A percentile compares a stretch with the other conserved stretches of the same genome.
Conservation (phyloP, 2,329 filamentous ascomycete species). For the Fonsecaea multimorphosa region DNA sequence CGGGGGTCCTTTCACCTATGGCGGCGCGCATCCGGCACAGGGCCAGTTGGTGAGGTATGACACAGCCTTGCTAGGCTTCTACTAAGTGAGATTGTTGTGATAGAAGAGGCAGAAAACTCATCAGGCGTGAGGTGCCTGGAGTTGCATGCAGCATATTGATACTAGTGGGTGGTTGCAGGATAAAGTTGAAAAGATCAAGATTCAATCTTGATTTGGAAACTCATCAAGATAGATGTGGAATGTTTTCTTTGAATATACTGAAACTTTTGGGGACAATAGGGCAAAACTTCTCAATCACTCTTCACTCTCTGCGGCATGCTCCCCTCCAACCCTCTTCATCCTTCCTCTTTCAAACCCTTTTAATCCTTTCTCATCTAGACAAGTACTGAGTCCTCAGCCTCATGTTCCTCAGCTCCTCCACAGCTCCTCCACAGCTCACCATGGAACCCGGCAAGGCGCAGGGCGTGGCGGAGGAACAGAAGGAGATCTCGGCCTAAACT, state of each 20-base stretch:
- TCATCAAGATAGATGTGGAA: slow-evolving; percentile 1
- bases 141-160: slow-evolving; percentile 10
- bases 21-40: slow-evolving; percentile 14
- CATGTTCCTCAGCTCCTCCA: neutral
- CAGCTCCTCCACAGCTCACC: slow-evolving; percentile 9
- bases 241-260: slow-evolving; percentile 7
- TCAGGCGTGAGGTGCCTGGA: slow-evolving; percentile 3
- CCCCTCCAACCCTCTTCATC: slow-evolving; percentile 8
- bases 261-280: slow-evolving; percentile 3
- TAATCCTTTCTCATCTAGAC: slow-evolving; percentile 5
- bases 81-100: slow-evolving; percentile 14
- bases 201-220: slow-evolving; percentile 7
- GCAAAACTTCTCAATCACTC: slow-evolving; percentile 4
- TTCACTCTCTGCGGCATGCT: slow-evolving; percentile 1
- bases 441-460: slow-evolving; percentile 4
- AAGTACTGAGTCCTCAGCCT: neutral
- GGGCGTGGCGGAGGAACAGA: slow-evolving; percentile 2
- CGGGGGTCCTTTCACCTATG: slow-evolving; percentile 25
- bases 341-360: slow-evolving; percentile 7
- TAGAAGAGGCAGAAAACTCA: slow-evolving; percentile 12
- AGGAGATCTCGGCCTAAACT: slow-evolving; percentile 9
- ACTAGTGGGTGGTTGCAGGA: slow-evolving; percentile 9
- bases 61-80: slow-evolving; percentile 18
- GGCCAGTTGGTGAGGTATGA: slow-evolving; percentile 26
- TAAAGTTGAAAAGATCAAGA: slow-evolving; percentile 9